Conservation (phyloP, 176 grass and related monocot genomes). For the Bolboschoenus planiculmis region DNA sequence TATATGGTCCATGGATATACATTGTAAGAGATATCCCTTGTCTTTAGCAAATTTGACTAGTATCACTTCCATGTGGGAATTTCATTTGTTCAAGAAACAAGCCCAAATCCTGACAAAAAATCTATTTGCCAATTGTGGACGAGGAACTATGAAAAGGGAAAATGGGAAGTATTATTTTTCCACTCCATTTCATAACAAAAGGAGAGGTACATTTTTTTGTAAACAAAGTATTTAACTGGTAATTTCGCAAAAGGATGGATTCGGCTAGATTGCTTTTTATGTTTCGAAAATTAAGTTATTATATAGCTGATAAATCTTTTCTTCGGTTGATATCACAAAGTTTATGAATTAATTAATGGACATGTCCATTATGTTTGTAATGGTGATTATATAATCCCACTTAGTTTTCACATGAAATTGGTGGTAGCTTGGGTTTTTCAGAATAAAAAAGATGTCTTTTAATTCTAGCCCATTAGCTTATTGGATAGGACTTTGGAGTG, state of each 20-base stretch:
- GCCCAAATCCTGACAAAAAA: conserved; percentile 26
- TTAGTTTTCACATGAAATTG: conserved; percentile 25
- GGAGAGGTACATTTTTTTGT: not conserved
- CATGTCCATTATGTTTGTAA: not conserved
- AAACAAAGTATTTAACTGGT: not conserved
- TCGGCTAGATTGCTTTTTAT: not conserved
- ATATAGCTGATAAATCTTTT: not conserved
- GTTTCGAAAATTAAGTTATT: not conserved
- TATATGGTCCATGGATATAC: conserved; percentile 8
- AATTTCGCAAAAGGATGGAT: not conserved
- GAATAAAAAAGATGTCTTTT: conserved; percentile 8
- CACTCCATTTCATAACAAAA: not conserved
- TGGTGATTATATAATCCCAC: not conserved
- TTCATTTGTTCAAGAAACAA: conserved; percentile 6
- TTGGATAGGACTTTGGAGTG: conserved; percentile 11
- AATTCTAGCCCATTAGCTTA: conserved; percentile 24
- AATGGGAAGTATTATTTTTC: not conserved
- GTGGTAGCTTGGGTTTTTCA: not conserved
- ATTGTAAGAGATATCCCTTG: not conserved
- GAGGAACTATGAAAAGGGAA: not conserved
- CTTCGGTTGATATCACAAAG: not conserved
- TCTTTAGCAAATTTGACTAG: not conserved
- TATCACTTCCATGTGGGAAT: not conserved
- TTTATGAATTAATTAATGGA: not conserved
- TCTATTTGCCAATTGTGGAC: conserved; percentile 9